A percentile compares a stretch with the other conserved stretches of the same genome.
These are phyloP conservation scores for bread wheat (Triticum aestivum) DNA, from an alignment of 176 grass and related monocot species.

Conservation along the genomic window IWGSC_CS_RefSeq_v2.1 NC_057804.1:444161639-444162138, in stretches of 20 bases:
- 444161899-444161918: background rate
- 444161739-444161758: background rate
- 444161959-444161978: background rate
- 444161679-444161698: background rate
- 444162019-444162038: too few species aligned
- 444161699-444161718: background rate
- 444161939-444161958: background rate
- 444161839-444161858: slow-evolving; percentile 14
- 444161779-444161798: slow-evolving; percentile 12
- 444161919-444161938: background rate
- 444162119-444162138: too few species aligned
- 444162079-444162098: too few species aligned
- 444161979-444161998: too few species aligned
- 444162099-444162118: too few species aligned
- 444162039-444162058: too few species aligned
- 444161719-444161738: too few species aligned
- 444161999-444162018: too few species aligned
- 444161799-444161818: slow-evolving; percentile 26
- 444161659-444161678: background rate
- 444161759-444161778: background rate
- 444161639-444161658: too few species aligned
- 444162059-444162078: too few species aligned
- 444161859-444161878: slow-evolving; percentile 14
- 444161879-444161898: too few species aligned
- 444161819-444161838: slow-evolving; percentile 12